Evolutionary conservation across 2,329 filamentous ascomycete species (phyloP).

Genomic region (Hypoxylon sp.): DNA sequence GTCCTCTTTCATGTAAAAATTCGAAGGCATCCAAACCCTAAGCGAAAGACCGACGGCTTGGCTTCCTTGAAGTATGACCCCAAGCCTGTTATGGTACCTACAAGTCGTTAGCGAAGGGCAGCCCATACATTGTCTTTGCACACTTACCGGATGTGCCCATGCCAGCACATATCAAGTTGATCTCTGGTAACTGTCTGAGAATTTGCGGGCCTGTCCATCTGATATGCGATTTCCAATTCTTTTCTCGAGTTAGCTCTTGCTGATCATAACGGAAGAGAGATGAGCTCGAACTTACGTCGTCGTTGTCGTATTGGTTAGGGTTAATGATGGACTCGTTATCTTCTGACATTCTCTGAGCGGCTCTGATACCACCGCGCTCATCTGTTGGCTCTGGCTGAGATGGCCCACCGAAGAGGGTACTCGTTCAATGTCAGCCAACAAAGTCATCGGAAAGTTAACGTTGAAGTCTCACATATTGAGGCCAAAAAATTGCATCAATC

Average conservation of each 20-base stretch:
- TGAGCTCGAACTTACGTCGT: constrained; percentile 52
- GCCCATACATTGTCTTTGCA: constrained; percentile 53
- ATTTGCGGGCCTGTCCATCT: constrained; percentile 74
- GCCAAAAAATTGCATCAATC: constrained; percentile 73
- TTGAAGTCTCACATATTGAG: constrained; percentile 62
- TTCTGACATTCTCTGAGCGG: constrained; percentile 60
- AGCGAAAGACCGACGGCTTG: constrained; percentile 64
- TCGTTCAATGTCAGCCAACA: constrained; percentile 41
- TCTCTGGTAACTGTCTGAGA: constrained; percentile 68
- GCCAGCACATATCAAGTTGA: constrained; percentile 69
- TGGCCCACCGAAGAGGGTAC: constrained; percentile 71
- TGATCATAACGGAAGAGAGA: not conserved
- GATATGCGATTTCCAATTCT: constrained; percentile 70
- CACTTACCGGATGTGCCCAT: constrained; percentile 69
- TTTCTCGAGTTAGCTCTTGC: constrained; percentile 13
- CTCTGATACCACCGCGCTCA: constrained; percentile 67
- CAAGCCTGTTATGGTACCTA: constrained; percentile 64
- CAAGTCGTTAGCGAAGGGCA: not conserved
- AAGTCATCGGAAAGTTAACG: not conserved
- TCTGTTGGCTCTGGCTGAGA: constrained; percentile 71
- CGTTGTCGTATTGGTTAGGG: constrained; percentile 71
- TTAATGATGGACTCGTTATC: constrained; percentile 63
- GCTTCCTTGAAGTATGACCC: constrained; percentile 65
- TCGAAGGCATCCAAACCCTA: constrained; percentile 45
- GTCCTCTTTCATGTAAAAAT: not conserved